A percentile compares a stretch with the other conserved stretches of the same genome.
Evolutionary conservation across 345 rosid genomes (phyloP).

Genomic region (Carallia pectinifolia): DNA sequence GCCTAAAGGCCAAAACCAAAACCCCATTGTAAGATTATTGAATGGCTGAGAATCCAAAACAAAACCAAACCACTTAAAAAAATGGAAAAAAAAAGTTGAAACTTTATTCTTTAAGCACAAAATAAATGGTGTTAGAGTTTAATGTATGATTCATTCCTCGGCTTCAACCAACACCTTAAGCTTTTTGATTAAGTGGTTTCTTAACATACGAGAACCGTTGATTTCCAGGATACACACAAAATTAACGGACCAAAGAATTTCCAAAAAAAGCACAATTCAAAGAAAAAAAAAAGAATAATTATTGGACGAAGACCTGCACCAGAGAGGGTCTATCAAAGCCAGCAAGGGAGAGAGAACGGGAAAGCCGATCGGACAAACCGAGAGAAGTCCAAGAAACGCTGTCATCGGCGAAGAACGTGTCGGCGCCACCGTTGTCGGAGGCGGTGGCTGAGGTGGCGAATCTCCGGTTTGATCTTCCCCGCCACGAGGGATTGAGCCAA

Average conservation of each 20-base stretch:
- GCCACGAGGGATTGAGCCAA: constrained; percentile 34
- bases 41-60: not conserved
- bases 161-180: no score
- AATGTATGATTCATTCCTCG: no score
- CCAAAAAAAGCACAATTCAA: no score
- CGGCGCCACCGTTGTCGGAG: constrained; percentile 9
- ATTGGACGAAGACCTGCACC: constrained; percentile 50
- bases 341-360: constrained; percentile 55
- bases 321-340: constrained; percentile 82
- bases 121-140: no score
- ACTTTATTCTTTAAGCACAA: not conserved
- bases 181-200: no score
- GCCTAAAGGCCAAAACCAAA: constrained; percentile 40
- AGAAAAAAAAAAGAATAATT: no score
- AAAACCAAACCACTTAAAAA: not conserved
- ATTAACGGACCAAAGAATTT: no score
- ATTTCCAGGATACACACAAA: not conserved
- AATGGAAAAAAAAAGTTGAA: not conserved
- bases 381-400: constrained; percentile 75
- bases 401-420: constrained; percentile 57
- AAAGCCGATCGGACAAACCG: constrained; percentile 64
- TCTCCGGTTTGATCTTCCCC: constrained; percentile 26
- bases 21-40: not conserved
- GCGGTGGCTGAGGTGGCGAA: constrained; percentile 34
- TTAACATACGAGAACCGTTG: not conserved